phyloP scores from a whole-genome alignment of 2,329 filamentous ascomycete species.

The Cladophialophora exuberans region DNA sequence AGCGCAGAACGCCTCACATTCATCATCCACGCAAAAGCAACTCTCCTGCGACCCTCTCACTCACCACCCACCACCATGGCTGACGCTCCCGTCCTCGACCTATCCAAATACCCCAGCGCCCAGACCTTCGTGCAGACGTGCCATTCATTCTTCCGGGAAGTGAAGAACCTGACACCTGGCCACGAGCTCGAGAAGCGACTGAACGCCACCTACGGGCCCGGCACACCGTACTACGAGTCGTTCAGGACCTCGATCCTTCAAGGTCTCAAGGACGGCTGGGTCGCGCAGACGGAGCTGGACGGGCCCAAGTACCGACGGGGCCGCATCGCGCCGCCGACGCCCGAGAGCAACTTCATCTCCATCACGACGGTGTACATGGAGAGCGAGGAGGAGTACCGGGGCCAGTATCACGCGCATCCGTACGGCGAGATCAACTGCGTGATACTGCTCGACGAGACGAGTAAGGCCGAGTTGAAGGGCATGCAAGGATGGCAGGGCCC shows the following conservation, averaged over 20 bases:
- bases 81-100: conserved; percentile 23
- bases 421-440: conserved; percentile 63
- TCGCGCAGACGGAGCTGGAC: conserved; percentile 48
- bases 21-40: not conserved
- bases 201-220: conserved; percentile 50
- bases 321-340: conserved; percentile 51
- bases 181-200: conserved; percentile 49
- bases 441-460: conserved; percentile 50
- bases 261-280: conserved; percentile 51
- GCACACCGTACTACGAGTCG: conserved; percentile 48
- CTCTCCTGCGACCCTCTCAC: not conserved
- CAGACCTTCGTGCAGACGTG: conserved; percentile 21
- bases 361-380: conserved; percentile 64
- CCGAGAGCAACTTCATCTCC: conserved; percentile 55
- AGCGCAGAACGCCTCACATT: too few relatives aligned
- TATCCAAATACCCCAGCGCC: conserved; percentile 25
- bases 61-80: conserved; percentile 10
- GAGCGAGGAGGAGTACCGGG: conserved; percentile 52
- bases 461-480: conserved; percentile 54
- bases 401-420: conserved; percentile 59
- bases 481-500: conserved; percentile 61
- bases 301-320: conserved; percentile 53
- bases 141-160: conserved; percentile 36
- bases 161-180: conserved; percentile 47
- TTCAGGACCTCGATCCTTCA: conserved; percentile 44